Percentiles rank a stretch among this genome's conserved stretches.
These are phyloP conservation scores for Suillus sp. DNA, from an alignment of 768 basidiomycete genomes.

Conservation along the genomic window DNA sequence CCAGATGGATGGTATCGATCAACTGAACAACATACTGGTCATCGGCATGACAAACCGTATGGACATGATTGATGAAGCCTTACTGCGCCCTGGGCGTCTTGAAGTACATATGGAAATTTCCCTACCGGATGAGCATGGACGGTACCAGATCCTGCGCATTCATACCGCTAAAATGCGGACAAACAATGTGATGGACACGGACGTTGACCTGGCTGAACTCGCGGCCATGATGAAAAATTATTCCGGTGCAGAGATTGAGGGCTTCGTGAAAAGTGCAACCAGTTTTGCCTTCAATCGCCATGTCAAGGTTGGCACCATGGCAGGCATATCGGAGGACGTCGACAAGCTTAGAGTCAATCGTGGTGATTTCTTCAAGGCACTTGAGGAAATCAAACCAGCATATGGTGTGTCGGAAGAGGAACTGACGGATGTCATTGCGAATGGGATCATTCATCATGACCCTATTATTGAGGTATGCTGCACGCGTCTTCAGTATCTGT, in stretches of 20 bases:
- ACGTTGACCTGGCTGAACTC: slow-evolving; percentile 83
- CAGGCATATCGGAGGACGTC: slow-evolving; percentile 94
- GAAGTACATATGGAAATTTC: slow-evolving; percentile 99
- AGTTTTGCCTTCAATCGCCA: slow-evolving; percentile 98
- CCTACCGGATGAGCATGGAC: slow-evolving; percentile 90
- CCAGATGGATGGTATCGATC: slow-evolving; percentile 99
- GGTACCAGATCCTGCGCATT: slow-evolving; percentile 91
- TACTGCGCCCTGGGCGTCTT: slow-evolving; percentile 95
- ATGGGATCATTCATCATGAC: slow-evolving; percentile 94
- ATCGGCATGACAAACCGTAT: slow-evolving; percentile 99
- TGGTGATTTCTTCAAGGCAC: slow-evolving; percentile 83
- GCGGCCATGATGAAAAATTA: slow-evolving; percentile 93
- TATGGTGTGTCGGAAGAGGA: slow-evolving; percentile 99
- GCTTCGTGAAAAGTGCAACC: slow-evolving; percentile 96
- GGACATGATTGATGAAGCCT: slow-evolving; percentile 99
- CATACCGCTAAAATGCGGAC: slow-evolving; percentile 94
- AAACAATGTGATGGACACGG: slow-evolving; percentile 85
- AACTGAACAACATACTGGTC: slow-evolving; percentile 97
- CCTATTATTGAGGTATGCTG: slow-evolving; percentile 68
- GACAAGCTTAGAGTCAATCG: slow-evolving; percentile 89
- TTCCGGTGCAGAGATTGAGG: slow-evolving; percentile 94
- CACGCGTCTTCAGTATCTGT: slow-evolving; percentile 13
- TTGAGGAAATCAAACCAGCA: slow-evolving; percentile 94
- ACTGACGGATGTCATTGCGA: slow-evolving; percentile 87
- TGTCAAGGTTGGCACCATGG: slow-evolving; percentile 97